Percentiles rank a stretch among this genome's conserved stretches.
Evolutionary conservation across 352 stramenopile species (phyloP).

Genomic region (Globisporangium emineosum): DNA sequence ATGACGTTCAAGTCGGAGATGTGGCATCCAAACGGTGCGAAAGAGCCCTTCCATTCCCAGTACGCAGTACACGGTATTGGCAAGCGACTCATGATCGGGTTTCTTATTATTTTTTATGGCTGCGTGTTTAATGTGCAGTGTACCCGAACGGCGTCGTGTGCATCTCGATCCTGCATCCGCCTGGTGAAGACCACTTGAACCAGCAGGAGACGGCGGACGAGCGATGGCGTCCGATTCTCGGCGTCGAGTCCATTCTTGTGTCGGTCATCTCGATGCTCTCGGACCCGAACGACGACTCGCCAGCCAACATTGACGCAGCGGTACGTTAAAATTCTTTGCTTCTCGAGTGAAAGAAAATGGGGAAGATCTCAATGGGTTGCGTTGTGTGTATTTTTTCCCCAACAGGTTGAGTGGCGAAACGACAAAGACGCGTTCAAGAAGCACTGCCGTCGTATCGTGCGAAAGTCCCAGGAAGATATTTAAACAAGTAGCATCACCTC

Average conservation of each 20-base stretch:
- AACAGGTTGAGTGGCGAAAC: slow-evolving; percentile 89
- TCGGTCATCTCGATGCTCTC: slow-evolving; percentile 99
- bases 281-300: slow-evolving; percentile 99
- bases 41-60: too few relatives aligned
- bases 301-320: slow-evolving; percentile 99
- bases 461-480: slow-evolving; percentile 92
- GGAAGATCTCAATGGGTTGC: neutral
- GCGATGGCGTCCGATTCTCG: slow-evolving; percentile 98
- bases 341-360: neutral
- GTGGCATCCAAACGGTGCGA: slow-evolving; percentile 98
- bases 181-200: slow-evolving; percentile 98
- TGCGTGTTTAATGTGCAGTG: slow-evolving; percentile 57
- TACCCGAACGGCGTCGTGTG: slow-evolving; percentile 98
- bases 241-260: slow-evolving; percentile 94
- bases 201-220: slow-evolving; percentile 97
- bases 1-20: slow-evolving; percentile 99
- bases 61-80: neutral
- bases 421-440: slow-evolving; percentile 94
- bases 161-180: slow-evolving; percentile 99
- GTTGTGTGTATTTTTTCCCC: slow-evolving; percentile 8
- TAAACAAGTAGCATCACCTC: slow-evolving; percentile 35
- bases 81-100: neutral
- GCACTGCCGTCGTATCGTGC: slow-evolving; percentile 85
- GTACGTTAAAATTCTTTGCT: slow-evolving; percentile 51
- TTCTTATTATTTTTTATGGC: neutral